These are phyloP conservation scores for Panicum virgatum DNA, from an alignment of 202 grass and related monocot genomes.

Conservation along the genomic window DNA sequence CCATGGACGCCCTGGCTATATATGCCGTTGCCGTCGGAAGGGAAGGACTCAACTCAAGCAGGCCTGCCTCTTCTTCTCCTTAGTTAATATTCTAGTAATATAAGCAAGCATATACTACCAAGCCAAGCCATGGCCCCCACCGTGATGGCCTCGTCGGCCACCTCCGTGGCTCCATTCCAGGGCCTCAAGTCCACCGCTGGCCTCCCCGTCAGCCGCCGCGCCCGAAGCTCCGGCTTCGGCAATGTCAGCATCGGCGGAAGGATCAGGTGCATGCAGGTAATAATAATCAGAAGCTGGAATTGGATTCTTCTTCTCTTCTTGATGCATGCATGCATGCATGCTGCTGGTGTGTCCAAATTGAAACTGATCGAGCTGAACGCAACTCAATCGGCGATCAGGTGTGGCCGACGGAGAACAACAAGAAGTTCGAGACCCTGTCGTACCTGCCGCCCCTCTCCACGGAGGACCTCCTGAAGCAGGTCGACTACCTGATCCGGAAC, in stretches of 20 bases:
- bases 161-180: conserved; percentile 26
- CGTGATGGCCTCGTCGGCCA: conserved; percentile 34
- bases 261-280: conserved; percentile 58
- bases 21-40: neutral
- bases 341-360: too few species aligned
- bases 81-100: neutral
- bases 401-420: conserved; percentile 47
- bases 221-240: neutral
- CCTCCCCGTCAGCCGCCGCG: conserved; percentile 13
- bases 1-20: neutral
- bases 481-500: conserved; percentile 64
- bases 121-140: conserved; percentile 30
- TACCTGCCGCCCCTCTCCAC: conserved; percentile 49
- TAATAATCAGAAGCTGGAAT: neutral
- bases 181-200: conserved; percentile 29
- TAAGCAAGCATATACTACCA: neutral
- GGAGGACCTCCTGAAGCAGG: conserved; percentile 65
- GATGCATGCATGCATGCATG: too few species aligned
- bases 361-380: too few species aligned
- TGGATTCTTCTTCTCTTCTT: too few species aligned
- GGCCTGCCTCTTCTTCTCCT: neutral
- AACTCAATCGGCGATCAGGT: neutral
- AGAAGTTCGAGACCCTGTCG: conserved; percentile 83
- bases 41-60: neutral
- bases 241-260: conserved; percentile 41